Conservation (phyloP, 2,329 filamentous ascomycete genomes). For the Neonectria ditissima region DNA sequence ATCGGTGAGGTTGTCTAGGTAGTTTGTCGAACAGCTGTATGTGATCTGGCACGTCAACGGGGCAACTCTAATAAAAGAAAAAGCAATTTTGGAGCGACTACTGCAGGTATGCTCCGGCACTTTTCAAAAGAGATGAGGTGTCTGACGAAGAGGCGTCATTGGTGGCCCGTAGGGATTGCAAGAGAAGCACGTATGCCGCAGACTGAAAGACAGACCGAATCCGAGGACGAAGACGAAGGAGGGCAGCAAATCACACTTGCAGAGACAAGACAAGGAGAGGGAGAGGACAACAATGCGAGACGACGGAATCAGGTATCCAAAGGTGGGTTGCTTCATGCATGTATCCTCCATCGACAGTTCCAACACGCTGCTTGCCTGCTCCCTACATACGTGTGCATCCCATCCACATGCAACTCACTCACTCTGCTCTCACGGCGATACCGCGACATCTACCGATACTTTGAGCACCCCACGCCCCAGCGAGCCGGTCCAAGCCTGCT, state of each 20-base stretch:
- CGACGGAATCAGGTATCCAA: background rate
- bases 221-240: background rate
- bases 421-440: background rate
- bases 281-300: background rate
- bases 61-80: background rate
- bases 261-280: background rate
- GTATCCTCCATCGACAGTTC: background rate
- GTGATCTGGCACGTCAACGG: background rate
- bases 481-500: background rate
- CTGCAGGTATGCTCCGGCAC: background rate
- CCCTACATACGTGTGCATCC: background rate
- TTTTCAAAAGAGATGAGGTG: background rate
- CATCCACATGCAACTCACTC: no score
- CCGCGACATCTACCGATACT: background rate
- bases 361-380: background rate
- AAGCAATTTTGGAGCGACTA: background rate
- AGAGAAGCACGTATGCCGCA: background rate
- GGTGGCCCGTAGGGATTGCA: background rate
- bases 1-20: background rate
- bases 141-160: background rate
- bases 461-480: background rate
- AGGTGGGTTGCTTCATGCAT: background rate
- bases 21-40: background rate
- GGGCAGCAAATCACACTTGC: background rate
- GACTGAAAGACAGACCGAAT: background rate